A percentile compares a stretch with the other conserved stretches of the same genome.
Conservation (phyloP, 148 eudicot species). For the Nepenthes mirabilis region DNA sequence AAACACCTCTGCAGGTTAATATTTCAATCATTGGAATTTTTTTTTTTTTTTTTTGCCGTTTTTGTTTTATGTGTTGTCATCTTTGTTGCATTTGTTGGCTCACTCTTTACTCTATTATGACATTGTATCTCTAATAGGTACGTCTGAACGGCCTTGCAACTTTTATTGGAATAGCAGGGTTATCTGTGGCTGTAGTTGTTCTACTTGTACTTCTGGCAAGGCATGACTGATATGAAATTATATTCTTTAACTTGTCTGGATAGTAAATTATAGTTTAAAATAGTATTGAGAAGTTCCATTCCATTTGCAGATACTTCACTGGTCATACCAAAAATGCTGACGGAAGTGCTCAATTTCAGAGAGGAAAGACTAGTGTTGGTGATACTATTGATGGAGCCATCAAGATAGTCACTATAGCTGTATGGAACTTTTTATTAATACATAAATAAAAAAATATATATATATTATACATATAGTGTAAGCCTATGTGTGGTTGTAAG, state of each 20-base stretch:
- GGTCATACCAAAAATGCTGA: constrained; percentile 41
- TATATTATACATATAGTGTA: no score
- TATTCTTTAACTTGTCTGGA: not conserved
- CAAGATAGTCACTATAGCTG: constrained; percentile 84
- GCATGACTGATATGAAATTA: constrained; percentile 17
- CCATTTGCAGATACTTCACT: constrained; percentile 46
- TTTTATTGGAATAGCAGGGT: constrained; percentile 78
- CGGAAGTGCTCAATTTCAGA: constrained; percentile 35
- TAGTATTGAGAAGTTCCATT: not conserved
- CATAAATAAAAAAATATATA: no score
- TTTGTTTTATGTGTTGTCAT: not conserved
- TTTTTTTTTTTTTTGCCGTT: not conserved
- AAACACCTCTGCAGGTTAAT: constrained; percentile 89
- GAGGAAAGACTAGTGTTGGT: constrained; percentile 50
- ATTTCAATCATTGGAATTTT: not conserved
- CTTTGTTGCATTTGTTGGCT: not conserved
- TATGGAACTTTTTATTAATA: constrained; percentile 22
- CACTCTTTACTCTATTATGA: constrained; percentile 2
- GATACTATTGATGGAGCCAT: constrained; percentile 71
- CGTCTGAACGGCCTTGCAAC: constrained; percentile 93
- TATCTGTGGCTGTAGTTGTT: constrained; percentile 64
- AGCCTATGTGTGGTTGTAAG: no score
- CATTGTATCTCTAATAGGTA: constrained; percentile 31
- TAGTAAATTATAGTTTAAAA: not conserved
- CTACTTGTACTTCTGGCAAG: constrained; percentile 55